A percentile compares a stretch with the other conserved stretches of the same genome.
These are phyloP conservation scores for Centella asiatica DNA, from an alignment of 129 eudicot genomes.

Conservation along the genomic window DNA sequence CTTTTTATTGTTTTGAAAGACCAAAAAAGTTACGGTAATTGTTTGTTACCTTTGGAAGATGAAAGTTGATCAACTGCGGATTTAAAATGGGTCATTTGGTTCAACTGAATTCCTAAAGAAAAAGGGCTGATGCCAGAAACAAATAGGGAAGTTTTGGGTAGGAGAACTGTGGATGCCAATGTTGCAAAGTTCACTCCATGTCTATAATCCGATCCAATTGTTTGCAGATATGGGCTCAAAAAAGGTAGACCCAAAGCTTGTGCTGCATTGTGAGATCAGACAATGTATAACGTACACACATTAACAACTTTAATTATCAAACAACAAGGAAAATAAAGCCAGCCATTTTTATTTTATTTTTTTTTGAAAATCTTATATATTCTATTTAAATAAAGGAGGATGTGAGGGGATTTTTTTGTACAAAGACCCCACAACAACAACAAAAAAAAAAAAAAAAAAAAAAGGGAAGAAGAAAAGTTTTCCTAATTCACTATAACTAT, in stretches of 20 bases:
- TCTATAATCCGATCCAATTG: slow-evolving; percentile 69
- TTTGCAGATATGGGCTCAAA: slow-evolving; percentile 75
- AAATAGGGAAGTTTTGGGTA: slow-evolving; percentile 62
- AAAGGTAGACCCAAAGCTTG: slow-evolving; percentile 67
- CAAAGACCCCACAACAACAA: too few relatives aligned
- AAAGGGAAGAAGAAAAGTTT: too few relatives aligned
- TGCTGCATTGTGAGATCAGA: slow-evolving; percentile 47
- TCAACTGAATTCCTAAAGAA: slow-evolving; percentile 66
- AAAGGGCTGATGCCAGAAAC: slow-evolving; percentile 81
- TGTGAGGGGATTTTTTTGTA: too few relatives aligned
- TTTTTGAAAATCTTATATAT: too few relatives aligned
- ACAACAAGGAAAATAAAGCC: too few relatives aligned
- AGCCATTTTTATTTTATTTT: too few relatives aligned
- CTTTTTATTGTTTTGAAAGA: too few relatives aligned
- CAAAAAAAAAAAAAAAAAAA: too few relatives aligned
- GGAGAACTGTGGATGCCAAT: slow-evolving; percentile 61
- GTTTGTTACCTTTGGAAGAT: slow-evolving; percentile 37
- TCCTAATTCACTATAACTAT: too few relatives aligned
- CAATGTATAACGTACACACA: too few relatives aligned
- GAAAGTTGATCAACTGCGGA: slow-evolving; percentile 37
- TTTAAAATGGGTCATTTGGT: slow-evolving; percentile 63
- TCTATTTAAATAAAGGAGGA: too few relatives aligned
- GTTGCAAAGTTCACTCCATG: slow-evolving; percentile 94
- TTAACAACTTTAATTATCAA: too few relatives aligned
- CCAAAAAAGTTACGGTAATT: not conserved